phyloP scores from a whole-genome alignment of 2,329 filamentous ascomycete genomes.

The Cryoendolithus antarcticus region DNA sequence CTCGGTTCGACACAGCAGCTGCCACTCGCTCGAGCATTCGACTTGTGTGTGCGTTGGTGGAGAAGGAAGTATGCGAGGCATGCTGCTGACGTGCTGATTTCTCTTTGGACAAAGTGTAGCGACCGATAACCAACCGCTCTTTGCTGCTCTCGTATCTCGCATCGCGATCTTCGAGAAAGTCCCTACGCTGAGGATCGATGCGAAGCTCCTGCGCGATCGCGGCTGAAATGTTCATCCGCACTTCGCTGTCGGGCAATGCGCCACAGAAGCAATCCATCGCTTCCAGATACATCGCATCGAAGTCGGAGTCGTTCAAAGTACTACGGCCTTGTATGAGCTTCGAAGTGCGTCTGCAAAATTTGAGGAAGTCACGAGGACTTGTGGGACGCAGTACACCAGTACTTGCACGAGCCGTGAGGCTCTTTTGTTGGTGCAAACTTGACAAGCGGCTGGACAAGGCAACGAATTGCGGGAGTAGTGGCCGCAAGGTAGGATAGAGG shows the following conservation, averaged over 20 bases:
- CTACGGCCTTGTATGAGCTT: constrained; percentile 50
- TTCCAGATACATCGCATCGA: constrained; percentile 85
- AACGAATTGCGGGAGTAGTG: constrained; percentile 43
- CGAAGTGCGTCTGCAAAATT: constrained; percentile 73
- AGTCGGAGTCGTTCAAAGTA: constrained; percentile 54
- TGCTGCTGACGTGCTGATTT: constrained; percentile 2
- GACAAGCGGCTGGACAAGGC: constrained; percentile 40
- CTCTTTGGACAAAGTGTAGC: constrained; percentile 15
- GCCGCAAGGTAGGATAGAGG: constrained; percentile 57
- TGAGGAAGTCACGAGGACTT: constrained; percentile 69
- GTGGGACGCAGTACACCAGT: constrained; percentile 48
- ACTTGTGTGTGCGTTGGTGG: constrained; percentile 74
- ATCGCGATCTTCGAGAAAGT: constrained; percentile 62
- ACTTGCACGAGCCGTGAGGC: constrained; percentile 37
- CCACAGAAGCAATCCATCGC: constrained; percentile 86
- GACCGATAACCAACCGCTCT: constrained; percentile 16
- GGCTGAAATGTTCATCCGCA: constrained; percentile 48
- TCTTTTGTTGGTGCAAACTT: constrained; percentile 27
- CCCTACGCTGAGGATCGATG: constrained; percentile 66
- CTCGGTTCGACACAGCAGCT: constrained; percentile 67
- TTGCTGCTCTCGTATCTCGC: constrained; percentile 48
- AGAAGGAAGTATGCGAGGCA: constrained; percentile 53
- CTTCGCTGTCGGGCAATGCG: constrained; percentile 55
- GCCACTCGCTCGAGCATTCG: constrained; percentile 80
- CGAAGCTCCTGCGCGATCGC: constrained; percentile 79